These are phyloP conservation scores for Brassica carinata DNA, from an alignment of 345 rosid species.

Conservation along the genomic window DNA sequence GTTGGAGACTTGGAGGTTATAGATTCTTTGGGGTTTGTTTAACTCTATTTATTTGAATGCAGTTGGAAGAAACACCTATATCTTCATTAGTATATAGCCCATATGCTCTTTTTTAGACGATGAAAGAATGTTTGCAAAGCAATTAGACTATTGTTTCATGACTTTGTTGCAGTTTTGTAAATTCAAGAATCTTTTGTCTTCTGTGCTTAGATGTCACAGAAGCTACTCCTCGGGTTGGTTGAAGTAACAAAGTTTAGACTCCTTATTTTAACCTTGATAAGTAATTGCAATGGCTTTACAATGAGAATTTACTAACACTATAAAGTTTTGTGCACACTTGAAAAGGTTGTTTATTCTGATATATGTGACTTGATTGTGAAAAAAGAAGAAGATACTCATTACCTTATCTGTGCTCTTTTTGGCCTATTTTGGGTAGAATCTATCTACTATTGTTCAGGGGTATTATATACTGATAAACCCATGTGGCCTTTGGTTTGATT, in stretches of 20 bases:
- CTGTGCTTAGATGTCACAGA: background rate
- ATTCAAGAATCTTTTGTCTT: background rate
- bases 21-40: background rate
- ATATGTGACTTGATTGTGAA: background rate
- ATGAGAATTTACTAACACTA: background rate
- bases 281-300: background rate
- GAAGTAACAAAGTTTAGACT: background rate
- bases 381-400: background rate
- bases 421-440: background rate
- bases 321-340: background rate
- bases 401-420: background rate
- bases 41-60: background rate
- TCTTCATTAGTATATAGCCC: no score
- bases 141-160: background rate
- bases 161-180: slow-evolving; percentile 4
- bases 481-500: background rate
- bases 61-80: no score
- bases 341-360: background rate
- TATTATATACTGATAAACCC: background rate
- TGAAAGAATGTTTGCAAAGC: background rate
- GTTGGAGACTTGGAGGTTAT: background rate
- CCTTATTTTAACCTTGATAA: background rate
- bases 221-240: background rate
- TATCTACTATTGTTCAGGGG: background rate
- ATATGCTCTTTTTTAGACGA: background rate